Evolutionary conservation across 305 asterid species (phyloP), one percentile per base, ranked within the genome.

Genomic region (Striga hermonthica): DNA sequence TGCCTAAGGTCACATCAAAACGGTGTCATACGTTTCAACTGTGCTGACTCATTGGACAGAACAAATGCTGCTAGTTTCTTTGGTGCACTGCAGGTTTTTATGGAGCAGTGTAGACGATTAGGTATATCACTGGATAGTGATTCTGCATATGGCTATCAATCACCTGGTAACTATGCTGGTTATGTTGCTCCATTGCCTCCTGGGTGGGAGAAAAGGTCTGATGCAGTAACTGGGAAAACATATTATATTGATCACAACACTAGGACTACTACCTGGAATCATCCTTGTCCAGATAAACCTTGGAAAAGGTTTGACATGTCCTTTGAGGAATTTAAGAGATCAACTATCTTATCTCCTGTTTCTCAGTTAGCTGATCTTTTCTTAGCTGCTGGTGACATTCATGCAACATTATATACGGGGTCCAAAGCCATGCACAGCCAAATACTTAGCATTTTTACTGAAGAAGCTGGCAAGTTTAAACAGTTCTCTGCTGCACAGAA

Each of bases 371-470:
- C 99, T 78, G 99, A 93, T 77, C 73, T 93, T 67, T 93, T 93
- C 76, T 74, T 93, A 72, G 65, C 78, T 66, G 97, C 99, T 64
- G 99, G 99, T 67, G 99, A 93, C 77, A 88, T 85, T 75, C 99
- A 93, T 63, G 99, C 99, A 50, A 93, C 97, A 4, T 56, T 93
- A 41, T 93, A 93, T 71, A 88, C 97, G 65, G 99, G 99, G 65
- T 93, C 99, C 60, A 93, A 90, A 80, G 99, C 99, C 58, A 93
- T 93, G 99, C 99, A 93, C 75, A 93, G 99, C 80, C 99, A 93
- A 84, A 93, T 93, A 74, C 97, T 93, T 72, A 93, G 91, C 92
- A 90, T 93, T 78, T 93, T 93, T 76, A 93, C 68, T 60, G 97
- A 90, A 77, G 99, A 90, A 59, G 83, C 91, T 45, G 99, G 97